Percentiles rank a stretch among this genome's conserved stretches.
Conservation (phyloP, 176 grass and related monocot species). For the Cocos nucifera region DNA sequence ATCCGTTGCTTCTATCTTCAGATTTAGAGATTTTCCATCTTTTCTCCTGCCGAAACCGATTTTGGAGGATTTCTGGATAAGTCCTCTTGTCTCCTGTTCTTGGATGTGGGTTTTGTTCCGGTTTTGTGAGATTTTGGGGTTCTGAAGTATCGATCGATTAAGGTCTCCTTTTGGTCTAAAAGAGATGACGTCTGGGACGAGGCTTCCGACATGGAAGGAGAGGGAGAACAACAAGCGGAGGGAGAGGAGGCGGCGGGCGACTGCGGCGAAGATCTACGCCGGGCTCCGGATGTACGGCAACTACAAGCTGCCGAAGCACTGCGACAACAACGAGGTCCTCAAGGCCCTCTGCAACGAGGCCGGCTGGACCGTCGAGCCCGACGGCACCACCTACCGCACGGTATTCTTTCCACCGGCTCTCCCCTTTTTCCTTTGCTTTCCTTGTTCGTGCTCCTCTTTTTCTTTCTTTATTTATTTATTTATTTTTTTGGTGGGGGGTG, state of each 20-base stretch:
- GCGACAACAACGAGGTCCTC: conserved; percentile 91
- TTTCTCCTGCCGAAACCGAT: too few relatives aligned
- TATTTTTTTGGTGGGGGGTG: neutral
- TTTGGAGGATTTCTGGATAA: too few relatives aligned
- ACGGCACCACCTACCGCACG: conserved; percentile 88
- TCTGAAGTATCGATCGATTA: too few relatives aligned
- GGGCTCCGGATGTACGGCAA: conserved; percentile 77
- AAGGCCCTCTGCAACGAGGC: conserved; percentile 76
- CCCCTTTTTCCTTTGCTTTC: neutral
- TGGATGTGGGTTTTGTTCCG: too few relatives aligned
- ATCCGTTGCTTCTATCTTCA: too few relatives aligned
- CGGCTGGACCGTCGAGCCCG: conserved; percentile 65
- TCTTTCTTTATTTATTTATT: too few relatives aligned
- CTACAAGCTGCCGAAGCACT: conserved; percentile 68
- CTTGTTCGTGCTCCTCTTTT: neutral
- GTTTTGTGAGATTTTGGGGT: too few relatives aligned
- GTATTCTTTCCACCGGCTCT: neutral
- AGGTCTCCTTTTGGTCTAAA: too few relatives aligned
- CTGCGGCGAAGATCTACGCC: conserved; percentile 91
- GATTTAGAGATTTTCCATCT: too few relatives aligned
- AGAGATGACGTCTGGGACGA: conserved; percentile 39
- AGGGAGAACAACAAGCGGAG: conserved; percentile 79
- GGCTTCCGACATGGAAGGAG: conserved; percentile 57
- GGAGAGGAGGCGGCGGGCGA: conserved; percentile 77
- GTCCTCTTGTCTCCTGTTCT: too few relatives aligned